Base-by-base conservation (phyloP, 495 filamentous ascomycete species). In the Daldinia concentrica region DNA sequence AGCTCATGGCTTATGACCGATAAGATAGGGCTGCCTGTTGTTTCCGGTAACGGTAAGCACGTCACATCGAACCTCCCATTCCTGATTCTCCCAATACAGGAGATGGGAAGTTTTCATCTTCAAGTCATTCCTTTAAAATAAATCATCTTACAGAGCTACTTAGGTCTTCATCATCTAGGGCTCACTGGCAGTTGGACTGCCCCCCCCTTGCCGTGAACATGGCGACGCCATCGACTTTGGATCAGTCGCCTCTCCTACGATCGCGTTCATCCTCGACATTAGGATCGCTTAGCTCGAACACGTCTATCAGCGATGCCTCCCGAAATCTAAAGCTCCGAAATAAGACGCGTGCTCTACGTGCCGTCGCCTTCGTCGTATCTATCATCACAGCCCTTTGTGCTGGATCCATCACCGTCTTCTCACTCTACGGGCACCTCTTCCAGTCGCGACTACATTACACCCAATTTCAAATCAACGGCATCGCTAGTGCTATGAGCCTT, bases 351-450 rank as follows among this genome's bases (percentile, higher is more conserved):
- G 68, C 74, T 12, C 52, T 78, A n/a, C 79, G 80, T 66, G 58
- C 56, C 56, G 22, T 83, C 41, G 80, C 84, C 43, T 81, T 85
- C 68, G 51, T 77, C 37, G 68, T 79, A 11, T 78, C 84, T 26
- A 71, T 85, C 17, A 43, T 84, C 29, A 77, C 79, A 19, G 83
- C 87, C 36, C 85, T 98, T 19, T 94, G 90, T 64, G 94, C 91
- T 12, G 93, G 93, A 59, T 93, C 91, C 62, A 89, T 97, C 64
- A 92, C 92, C 6, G 89, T 93, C 19, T 98, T 93, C 84, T 95
- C 92, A 4, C 86, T 99, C 39, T 99, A 97, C 80, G 95, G 91
- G 4, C 94, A 92, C 63, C 83, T 95, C 45, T 91, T 99, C 78
- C 91, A 96, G 73, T 88, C 89, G 48, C 87, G 90, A 59, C 84